Percentiles rank a stretch among this genome's conserved stretches.
Evolutionary conservation across 2,329 filamentous ascomycete genomes (phyloP).

Genomic region (Domatiomyces catenatus): DNA sequence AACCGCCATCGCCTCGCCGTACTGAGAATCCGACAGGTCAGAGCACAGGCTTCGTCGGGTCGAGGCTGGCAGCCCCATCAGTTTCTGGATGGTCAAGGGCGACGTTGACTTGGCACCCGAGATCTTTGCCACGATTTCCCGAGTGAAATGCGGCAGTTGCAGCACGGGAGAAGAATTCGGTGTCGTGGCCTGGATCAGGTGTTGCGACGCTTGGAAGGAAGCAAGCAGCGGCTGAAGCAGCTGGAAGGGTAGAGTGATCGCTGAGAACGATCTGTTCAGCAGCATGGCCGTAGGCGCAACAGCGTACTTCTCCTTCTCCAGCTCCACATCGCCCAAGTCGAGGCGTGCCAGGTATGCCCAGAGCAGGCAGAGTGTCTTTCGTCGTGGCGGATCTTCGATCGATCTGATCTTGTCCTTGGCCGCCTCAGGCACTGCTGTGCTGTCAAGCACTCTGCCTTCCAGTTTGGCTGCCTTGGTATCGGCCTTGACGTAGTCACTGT

Average conservation of each 20-base stretch:
- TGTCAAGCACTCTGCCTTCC: constrained; percentile 62
- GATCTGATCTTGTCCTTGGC: constrained; percentile 65
- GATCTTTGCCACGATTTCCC: constrained; percentile 34
- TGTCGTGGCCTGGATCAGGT: constrained; percentile 74
- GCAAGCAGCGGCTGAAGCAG: constrained; percentile 68
- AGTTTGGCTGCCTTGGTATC: constrained; percentile 69
- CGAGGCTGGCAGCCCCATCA: constrained; percentile 68
- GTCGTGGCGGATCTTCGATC: constrained; percentile 60
- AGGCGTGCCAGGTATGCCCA: constrained; percentile 91
- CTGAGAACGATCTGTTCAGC: constrained; percentile 71
- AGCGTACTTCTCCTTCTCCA: constrained; percentile 71
- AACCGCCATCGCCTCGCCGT: constrained; percentile 57
- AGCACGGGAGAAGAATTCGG: constrained; percentile 75
- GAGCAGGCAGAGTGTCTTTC: constrained; percentile 75
- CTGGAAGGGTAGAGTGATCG: constrained; percentile 76
- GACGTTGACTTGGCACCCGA: constrained; percentile 49
- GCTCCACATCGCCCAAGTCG: constrained; percentile 60
- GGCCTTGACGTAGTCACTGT: constrained; percentile 56
- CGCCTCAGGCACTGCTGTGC: constrained; percentile 50
- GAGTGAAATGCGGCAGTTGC: constrained; percentile 76
- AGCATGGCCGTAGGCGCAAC: constrained; percentile 73
- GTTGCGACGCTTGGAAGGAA: constrained; percentile 69
- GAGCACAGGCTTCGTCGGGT: constrained; percentile 55
- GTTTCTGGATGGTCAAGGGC: constrained; percentile 67
- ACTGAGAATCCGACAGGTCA: constrained; percentile 57